These are phyloP conservation scores for Mortierella sp. DNA, from an alignment of 371 early-diverging fungal species.

Conservation along the genomic window DNA sequence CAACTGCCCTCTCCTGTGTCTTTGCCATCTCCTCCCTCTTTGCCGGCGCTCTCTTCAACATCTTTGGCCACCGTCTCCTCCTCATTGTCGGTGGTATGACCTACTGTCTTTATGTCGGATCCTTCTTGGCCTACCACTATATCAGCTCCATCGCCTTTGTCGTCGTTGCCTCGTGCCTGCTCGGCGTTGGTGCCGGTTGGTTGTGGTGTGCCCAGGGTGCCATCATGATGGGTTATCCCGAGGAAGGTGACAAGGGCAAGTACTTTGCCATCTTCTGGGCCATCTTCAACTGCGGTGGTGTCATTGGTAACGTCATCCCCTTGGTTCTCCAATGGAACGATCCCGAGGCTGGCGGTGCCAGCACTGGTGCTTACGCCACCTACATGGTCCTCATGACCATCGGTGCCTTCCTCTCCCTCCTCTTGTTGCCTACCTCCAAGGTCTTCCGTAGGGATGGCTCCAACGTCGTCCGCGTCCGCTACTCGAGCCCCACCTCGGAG, in stretches of 20 bases:
- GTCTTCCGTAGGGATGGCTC: conserved; percentile 77
- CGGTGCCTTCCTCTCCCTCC: conserved; percentile 67
- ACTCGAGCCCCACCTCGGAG: conserved; percentile 68
- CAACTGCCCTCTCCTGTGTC: conserved; percentile 75
- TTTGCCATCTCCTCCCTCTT: conserved; percentile 80
- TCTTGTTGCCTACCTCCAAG: conserved; percentile 68
- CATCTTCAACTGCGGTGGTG: conserved; percentile 85
- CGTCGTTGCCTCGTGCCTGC: conserved; percentile 70
- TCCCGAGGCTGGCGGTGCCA: conserved; percentile 58
- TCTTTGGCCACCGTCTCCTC: conserved; percentile 66
- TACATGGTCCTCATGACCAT: conserved; percentile 76
- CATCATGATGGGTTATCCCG: conserved; percentile 79
- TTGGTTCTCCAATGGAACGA: conserved; percentile 72
- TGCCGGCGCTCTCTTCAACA: conserved; percentile 73
- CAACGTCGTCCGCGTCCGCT: conserved; percentile 64
- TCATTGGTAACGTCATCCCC: conserved; percentile 80
- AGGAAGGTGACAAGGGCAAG: conserved; percentile 77
- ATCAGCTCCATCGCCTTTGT: conserved; percentile 62
- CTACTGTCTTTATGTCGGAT: conserved; percentile 69
- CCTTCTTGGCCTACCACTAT: conserved; percentile 67
- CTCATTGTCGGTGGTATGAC: conserved; percentile 67
- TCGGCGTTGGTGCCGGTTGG: conserved; percentile 68
- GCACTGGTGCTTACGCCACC: conserved; percentile 72
- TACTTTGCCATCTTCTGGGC: conserved; percentile 77
- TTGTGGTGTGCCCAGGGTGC: conserved; percentile 80